phyloP scores from a whole-genome alignment of 345 rosid species.

The Clarkia xantiana region DNA sequence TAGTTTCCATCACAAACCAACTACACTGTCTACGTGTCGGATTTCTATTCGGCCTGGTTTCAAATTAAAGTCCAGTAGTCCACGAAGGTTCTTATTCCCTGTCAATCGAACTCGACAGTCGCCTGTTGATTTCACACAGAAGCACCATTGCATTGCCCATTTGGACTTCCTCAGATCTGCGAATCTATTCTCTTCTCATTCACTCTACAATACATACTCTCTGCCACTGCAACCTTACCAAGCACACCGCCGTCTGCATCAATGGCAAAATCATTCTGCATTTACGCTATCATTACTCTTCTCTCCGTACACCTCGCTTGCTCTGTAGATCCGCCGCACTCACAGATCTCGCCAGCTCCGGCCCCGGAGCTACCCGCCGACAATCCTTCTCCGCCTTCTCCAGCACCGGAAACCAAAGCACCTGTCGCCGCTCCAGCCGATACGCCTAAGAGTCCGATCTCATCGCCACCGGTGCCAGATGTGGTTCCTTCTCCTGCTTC shows the following conservation, averaged over 20 bases:
- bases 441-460: constrained; percentile 1
- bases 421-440: neutral
- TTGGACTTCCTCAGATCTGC: no score
- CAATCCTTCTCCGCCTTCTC: neutral
- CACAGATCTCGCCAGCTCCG: constrained; percentile 6
- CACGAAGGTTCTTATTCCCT: no score
- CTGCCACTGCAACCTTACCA: no score
- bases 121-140: no score
- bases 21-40: no score
- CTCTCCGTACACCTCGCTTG: constrained; percentile 5
- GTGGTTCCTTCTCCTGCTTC: constrained; percentile 5
- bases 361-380: constrained; percentile 3
- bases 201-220: no score
- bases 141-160: no score
- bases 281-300: constrained; percentile 3
- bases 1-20: no score
- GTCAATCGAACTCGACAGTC: no score
- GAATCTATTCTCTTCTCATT: no score
- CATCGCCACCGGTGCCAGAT: constrained; percentile 10
- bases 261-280: constrained; percentile 8
- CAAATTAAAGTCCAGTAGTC: no score
- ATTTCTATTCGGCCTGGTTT: no score
- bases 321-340: constrained; percentile 4
- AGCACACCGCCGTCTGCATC: neutral
- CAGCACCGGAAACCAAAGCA: neutral